phyloP scores from a whole-genome alignment of 805 yeast genomes.

The Ogataea pini region DNA sequence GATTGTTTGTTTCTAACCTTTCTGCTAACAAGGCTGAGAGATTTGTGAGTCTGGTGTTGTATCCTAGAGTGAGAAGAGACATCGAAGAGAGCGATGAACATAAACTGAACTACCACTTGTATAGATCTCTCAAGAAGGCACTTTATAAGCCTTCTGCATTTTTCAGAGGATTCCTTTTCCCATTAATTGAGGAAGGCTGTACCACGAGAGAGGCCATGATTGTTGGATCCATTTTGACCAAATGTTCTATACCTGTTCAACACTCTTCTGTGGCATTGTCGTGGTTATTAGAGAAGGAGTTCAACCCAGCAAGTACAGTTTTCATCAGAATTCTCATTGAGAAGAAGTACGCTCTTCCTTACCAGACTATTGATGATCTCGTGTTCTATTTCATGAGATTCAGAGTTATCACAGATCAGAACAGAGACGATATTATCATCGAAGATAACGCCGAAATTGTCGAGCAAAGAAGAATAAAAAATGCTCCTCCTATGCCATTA shows the following conservation, averaged over 20 bases:
- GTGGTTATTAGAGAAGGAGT: slow-evolving; percentile 78
- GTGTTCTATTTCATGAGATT: slow-evolving; percentile 94
- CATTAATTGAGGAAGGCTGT: slow-evolving; percentile 85
- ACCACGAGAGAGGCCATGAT: slow-evolving; percentile 92
- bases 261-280: slow-evolving; percentile 96
- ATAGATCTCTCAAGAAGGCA: slow-evolving; percentile 88
- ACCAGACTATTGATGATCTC: slow-evolving; percentile 90
- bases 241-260: slow-evolving; percentile 88
- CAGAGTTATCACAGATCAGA: slow-evolving; percentile 55
- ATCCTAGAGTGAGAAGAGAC: slow-evolving; percentile 69
- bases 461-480: slow-evolving; percentile 33
- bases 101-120: slow-evolving; percentile 85
- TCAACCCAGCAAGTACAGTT: slow-evolving; percentile 84
- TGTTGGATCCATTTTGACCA: slow-evolving; percentile 86
- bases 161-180: slow-evolving; percentile 93
- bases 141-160: slow-evolving; percentile 97
- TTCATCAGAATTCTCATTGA: slow-evolving; percentile 88
- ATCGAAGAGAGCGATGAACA: slow-evolving; percentile 76
- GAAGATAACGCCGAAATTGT: slow-evolving; percentile 30
- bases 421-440: slow-evolving; percentile 24
- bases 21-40: slow-evolving; percentile 86
- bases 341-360: slow-evolving; percentile 95
- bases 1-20: slow-evolving; percentile 87
- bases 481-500: slow-evolving; percentile 73
- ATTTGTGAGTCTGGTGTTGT: slow-evolving; percentile 66